phyloP scores from a whole-genome alignment of 768 basidiomycete species.

The Collybiopsis luxurians region DNA sequence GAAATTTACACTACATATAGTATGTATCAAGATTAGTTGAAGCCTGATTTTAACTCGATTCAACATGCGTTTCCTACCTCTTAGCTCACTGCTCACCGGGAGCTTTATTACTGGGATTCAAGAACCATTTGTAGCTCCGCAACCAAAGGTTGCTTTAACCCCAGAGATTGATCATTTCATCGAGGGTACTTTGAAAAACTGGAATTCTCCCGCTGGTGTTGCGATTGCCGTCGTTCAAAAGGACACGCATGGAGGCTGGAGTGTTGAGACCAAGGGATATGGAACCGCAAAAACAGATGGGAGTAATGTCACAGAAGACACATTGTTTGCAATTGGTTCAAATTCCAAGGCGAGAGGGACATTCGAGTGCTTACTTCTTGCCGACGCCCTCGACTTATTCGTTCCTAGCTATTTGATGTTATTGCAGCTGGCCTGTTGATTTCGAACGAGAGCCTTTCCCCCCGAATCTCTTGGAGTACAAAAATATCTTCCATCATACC shows the following conservation, averaged over 20 bases:
- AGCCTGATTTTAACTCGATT: too few species aligned
- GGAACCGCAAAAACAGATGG: constrained; percentile 22
- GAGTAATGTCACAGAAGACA: constrained; percentile 20
- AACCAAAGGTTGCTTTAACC: background rate
- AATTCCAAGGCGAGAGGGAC: constrained; percentile 33
- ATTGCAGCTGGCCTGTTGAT: constrained; percentile 25
- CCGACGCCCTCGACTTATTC: too few species aligned
- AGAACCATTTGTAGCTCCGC: too few species aligned
- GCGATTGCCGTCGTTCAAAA: constrained; percentile 24
- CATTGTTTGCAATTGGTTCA: constrained; percentile 25
- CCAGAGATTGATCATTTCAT: constrained; percentile 13
- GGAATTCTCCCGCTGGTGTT: constrained; percentile 24
- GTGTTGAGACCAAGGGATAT: constrained; percentile 28
- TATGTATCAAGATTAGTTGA: too few species aligned
- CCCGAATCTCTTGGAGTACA: constrained; percentile 23
- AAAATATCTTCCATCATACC: constrained; percentile 23
- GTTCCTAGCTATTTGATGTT: constrained; percentile 21
- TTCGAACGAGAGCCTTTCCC: constrained; percentile 22
- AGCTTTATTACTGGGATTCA: too few species aligned
- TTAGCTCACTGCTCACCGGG: too few species aligned
- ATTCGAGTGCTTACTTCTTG: background rate
- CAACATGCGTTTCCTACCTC: too few species aligned
- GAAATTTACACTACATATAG: too few species aligned
- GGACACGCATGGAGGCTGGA: constrained; percentile 21
- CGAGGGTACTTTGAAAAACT: constrained; percentile 21